A percentile compares a stretch with the other conserved stretches of the same genome.
Evolutionary conservation across 1,284 basidiomycete genomes (phyloP).

Genomic region (Vanrija humicola): DNA sequence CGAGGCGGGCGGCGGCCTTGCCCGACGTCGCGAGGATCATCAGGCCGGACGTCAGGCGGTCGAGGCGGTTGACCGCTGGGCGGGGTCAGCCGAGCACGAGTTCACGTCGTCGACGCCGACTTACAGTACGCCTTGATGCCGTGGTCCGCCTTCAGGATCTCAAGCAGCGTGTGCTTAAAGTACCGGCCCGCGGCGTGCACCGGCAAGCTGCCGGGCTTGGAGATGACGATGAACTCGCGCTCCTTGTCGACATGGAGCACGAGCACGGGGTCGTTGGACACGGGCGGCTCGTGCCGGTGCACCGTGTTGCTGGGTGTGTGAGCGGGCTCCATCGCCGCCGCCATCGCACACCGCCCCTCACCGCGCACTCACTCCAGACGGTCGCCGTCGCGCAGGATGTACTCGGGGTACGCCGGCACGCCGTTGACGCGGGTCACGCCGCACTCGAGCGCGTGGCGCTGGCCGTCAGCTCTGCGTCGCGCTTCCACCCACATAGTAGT

Average conservation of each 20-base stretch:
- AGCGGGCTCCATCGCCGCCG: no score
- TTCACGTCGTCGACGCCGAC: slow-evolving; percentile 43
- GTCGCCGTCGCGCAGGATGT: slow-evolving; percentile 81
- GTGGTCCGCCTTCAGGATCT: slow-evolving; percentile 81
- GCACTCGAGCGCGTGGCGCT: slow-evolving; percentile 88
- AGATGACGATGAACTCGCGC: slow-evolving; percentile 81
- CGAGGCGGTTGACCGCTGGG: slow-evolving; percentile 87
- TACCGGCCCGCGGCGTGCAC: slow-evolving; percentile 87
- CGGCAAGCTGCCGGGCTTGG: slow-evolving; percentile 91
- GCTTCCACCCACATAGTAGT: slow-evolving; percentile 75
- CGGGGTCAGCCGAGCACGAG: background rate
- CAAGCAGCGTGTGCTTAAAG: slow-evolving; percentile 78
- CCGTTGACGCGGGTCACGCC: slow-evolving; percentile 94
- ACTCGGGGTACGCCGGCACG: slow-evolving; percentile 69
- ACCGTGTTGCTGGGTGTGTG: slow-evolving; percentile 71
- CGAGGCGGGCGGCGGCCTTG: slow-evolving; percentile 66
- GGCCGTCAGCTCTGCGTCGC: background rate
- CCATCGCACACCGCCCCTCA: background rate
- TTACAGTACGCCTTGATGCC: slow-evolving; percentile 79
- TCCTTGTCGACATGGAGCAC: slow-evolving; percentile 73
- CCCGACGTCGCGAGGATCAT: slow-evolving; percentile 88
- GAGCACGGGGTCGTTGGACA: slow-evolving; percentile 79
- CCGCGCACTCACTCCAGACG: slow-evolving; percentile 68
- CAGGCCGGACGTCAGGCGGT: slow-evolving; percentile 89
- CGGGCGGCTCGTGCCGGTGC: slow-evolving; percentile 93